Conservation (phyloP, 129 eudicot genomes). For the Flaveria ramosissima region DNA sequence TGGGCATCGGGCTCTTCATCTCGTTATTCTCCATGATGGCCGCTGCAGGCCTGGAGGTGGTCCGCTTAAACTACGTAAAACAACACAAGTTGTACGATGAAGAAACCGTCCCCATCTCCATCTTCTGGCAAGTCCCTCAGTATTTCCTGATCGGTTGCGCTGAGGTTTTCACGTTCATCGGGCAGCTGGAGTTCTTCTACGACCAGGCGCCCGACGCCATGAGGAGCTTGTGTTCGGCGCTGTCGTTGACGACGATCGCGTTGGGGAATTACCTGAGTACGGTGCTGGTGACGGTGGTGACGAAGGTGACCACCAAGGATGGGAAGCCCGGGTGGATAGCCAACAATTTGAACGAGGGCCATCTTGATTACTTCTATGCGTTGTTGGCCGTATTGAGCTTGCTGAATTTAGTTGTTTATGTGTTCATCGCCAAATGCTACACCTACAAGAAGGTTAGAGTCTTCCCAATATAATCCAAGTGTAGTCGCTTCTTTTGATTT, state of each 20-base stretch:
- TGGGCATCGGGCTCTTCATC: constrained; percentile 78
- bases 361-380: constrained; percentile 62
- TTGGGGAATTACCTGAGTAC: constrained; percentile 61
- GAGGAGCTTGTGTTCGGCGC: constrained; percentile 70
- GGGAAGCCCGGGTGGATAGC: constrained; percentile 74
- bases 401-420: constrained; percentile 61
- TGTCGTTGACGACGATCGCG: constrained; percentile 56
- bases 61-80: constrained; percentile 47
- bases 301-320: constrained; percentile 41
- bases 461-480: constrained; percentile 13
- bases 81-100: constrained; percentile 44
- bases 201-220: constrained; percentile 82
- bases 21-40: constrained; percentile 67
- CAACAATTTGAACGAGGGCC: constrained; percentile 64
- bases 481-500: background rate
- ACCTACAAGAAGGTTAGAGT: constrained; percentile 57
- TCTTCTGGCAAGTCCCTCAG: constrained; percentile 83
- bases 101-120: constrained; percentile 52
- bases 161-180: constrained; percentile 67
- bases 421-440: constrained; percentile 56
- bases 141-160: constrained; percentile 77
- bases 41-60: constrained; percentile 63
- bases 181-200: constrained; percentile 68
- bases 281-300: constrained; percentile 51
- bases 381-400: constrained; percentile 48